phyloP scores from a whole-genome alignment of 1,284 basidiomycete genomes.

The Apiotrichum akiyoshidainum region DNA sequence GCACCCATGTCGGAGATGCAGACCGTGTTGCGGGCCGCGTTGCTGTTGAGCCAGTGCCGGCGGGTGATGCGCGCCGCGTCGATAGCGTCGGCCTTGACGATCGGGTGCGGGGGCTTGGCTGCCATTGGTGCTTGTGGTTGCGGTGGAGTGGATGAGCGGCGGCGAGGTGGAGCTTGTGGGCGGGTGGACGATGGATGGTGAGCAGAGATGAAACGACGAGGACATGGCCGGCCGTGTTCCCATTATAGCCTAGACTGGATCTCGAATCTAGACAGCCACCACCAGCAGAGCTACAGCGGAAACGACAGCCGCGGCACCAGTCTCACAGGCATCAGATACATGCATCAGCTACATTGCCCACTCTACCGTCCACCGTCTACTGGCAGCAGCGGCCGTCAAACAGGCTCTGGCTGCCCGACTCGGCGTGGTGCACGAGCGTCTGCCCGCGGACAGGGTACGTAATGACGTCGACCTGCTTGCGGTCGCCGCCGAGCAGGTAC shows the following conservation, averaged over 20 bases:
- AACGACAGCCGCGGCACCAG: neutral
- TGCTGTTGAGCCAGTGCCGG: constrained; percentile 20
- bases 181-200: too few species aligned
- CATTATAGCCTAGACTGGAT: too few species aligned
- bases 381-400: constrained; percentile 8
- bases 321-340: neutral
- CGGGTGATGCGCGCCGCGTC: constrained; percentile 8
- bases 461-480: constrained; percentile 18
- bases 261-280: too few species aligned
- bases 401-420: constrained; percentile 14
- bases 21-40: constrained; percentile 5
- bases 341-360: neutral
- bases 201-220: too few species aligned
- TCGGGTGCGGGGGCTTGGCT: constrained; percentile 15
- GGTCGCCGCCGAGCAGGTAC: constrained; percentile 21
- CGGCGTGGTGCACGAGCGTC: constrained; percentile 19
- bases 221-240: too few species aligned
- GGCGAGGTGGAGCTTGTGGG: too few species aligned
- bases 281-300: too few species aligned
- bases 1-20: constrained; percentile 27
- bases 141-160: neutral
- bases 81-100: constrained; percentile 23
- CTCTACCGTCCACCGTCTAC: neutral
- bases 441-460: constrained; percentile 15
- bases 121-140: neutral